Conservation (phyloP, 2,329 filamentous ascomycete species). For the Calonectria ilicicola region DNA sequence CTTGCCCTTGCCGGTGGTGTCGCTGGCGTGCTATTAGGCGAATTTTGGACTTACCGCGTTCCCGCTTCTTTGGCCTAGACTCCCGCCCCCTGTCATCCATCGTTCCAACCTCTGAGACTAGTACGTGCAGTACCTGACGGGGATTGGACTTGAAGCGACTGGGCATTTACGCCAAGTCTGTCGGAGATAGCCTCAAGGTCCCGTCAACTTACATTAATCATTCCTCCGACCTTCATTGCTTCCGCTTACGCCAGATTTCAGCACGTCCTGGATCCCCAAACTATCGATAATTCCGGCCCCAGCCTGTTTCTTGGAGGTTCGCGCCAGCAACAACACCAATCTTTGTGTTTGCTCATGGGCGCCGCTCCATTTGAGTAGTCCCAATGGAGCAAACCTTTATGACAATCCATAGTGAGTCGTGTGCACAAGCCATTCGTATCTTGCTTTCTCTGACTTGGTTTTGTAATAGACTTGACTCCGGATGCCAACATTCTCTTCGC, state of each 20-base stretch:
- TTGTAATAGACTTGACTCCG: constrained; percentile 72
- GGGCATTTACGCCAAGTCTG: constrained; percentile 2
- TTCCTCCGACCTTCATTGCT: background rate
- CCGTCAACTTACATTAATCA: constrained; percentile 5
- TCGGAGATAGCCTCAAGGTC: constrained; percentile 22
- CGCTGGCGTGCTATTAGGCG: constrained; percentile 6
- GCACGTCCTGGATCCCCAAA: background rate
- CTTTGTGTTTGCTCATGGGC: background rate
- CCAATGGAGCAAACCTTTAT: constrained; percentile 89
- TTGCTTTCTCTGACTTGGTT: background rate
- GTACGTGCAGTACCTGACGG: background rate
- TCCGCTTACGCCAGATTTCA: background rate
- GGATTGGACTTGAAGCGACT: background rate
- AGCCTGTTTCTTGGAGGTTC: background rate
- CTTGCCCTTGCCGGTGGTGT: constrained; percentile 6
- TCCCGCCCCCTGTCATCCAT: constrained; percentile 10
- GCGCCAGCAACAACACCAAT: background rate
- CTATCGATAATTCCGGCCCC: background rate
- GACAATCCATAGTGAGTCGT: constrained; percentile 82
- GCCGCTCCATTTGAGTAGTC: constrained; percentile 28
- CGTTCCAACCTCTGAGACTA: constrained; percentile 1
- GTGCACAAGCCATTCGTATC: background rate
- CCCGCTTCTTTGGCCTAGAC: constrained; percentile 3
- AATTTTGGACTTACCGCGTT: constrained; percentile 10
- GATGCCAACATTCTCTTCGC: constrained; percentile 86